Conservation (phyloP, 192 early-diverging fungal genomes). For the Coemansia sp. region DNA sequence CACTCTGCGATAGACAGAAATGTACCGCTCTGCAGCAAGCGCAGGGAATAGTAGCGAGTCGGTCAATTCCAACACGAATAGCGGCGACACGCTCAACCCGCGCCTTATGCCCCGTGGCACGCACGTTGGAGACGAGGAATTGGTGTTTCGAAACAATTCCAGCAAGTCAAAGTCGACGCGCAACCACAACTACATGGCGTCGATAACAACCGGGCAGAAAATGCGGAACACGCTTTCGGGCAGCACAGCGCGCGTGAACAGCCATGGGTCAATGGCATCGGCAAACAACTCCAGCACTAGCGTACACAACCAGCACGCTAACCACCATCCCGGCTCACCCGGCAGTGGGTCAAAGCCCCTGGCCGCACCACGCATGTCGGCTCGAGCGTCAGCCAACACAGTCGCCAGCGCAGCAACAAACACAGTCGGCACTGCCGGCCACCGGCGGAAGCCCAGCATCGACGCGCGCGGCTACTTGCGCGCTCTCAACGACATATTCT, state of each 20-base stretch:
- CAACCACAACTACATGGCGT: slow-evolving; percentile 55
- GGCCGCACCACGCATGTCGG: slow-evolving; percentile 10
- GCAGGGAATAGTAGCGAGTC: slow-evolving; percentile 45
- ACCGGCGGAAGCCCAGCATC: slow-evolving; percentile 40
- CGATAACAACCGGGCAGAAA: slow-evolving; percentile 49
- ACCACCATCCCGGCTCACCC: slow-evolving; percentile 10
- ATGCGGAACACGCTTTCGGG: slow-evolving; percentile 28
- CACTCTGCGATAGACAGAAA: slow-evolving; percentile 2
- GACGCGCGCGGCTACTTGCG: slow-evolving; percentile 49
- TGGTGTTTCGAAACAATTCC: slow-evolving; percentile 52
- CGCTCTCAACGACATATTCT: slow-evolving; percentile 55
- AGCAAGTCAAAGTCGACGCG: slow-evolving; percentile 42
- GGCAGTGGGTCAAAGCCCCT: slow-evolving; percentile 10
- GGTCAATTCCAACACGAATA: slow-evolving; percentile 23
- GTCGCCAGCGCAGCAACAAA: background rate
- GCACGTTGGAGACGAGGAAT: slow-evolving; percentile 45
- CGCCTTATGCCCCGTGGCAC: slow-evolving; percentile 52
- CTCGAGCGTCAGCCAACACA: slow-evolving; percentile 17
- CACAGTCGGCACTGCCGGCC: slow-evolving; percentile 3
- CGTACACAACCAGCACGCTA: slow-evolving; percentile 20
- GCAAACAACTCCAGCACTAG: slow-evolving; percentile 41
- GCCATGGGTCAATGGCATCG: slow-evolving; percentile 17
- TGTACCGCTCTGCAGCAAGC: slow-evolving; percentile 40
- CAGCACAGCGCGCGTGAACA: slow-evolving; percentile 21
- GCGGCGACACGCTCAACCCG: slow-evolving; percentile 29